Evolutionary conservation across 805 yeast genomes (phyloP).

Genomic region (Metschnikowia aberdeeniae): DNA sequence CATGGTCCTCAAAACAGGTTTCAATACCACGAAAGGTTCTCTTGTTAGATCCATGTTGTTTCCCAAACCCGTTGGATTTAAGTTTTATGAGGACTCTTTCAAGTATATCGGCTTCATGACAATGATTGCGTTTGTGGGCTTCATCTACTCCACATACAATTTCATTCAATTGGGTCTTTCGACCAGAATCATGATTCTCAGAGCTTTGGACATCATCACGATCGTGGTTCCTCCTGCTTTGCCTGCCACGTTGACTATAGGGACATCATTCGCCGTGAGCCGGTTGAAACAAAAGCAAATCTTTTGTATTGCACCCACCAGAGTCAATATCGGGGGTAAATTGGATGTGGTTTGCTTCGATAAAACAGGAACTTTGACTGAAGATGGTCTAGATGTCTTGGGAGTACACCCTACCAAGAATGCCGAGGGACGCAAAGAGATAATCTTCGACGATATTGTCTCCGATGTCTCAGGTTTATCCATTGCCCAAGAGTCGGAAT

Average conservation of each 20-base stretch:
- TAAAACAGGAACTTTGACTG: slow-evolving; percentile 96
- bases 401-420: slow-evolving; percentile 45
- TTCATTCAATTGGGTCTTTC: slow-evolving; percentile 76
- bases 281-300: slow-evolving; percentile 64
- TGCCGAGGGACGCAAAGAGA: slow-evolving; percentile 39
- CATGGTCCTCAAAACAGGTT: slow-evolving; percentile 84
- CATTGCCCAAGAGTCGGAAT: neutral
- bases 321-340: slow-evolving; percentile 95
- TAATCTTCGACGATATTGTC: slow-evolving; percentile 30
- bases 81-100: slow-evolving; percentile 91
- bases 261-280: slow-evolving; percentile 86
- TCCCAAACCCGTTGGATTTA: slow-evolving; percentile 91
- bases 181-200: slow-evolving; percentile 62
- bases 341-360: slow-evolving; percentile 88
- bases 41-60: slow-evolving; percentile 92
- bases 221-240: slow-evolving; percentile 98
- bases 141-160: slow-evolving; percentile 74
- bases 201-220: slow-evolving; percentile 92
- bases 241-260: slow-evolving; percentile 96
- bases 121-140: slow-evolving; percentile 77
- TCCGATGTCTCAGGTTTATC: slow-evolving; percentile 10
- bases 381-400: slow-evolving; percentile 89
- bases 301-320: slow-evolving; percentile 89
- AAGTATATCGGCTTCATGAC: slow-evolving; percentile 95
- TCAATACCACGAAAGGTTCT: slow-evolving; percentile 93